Evolutionary conservation across 257 asterid genomes (phyloP).

Genomic region (Parsonsia alboflavescens): DNA sequence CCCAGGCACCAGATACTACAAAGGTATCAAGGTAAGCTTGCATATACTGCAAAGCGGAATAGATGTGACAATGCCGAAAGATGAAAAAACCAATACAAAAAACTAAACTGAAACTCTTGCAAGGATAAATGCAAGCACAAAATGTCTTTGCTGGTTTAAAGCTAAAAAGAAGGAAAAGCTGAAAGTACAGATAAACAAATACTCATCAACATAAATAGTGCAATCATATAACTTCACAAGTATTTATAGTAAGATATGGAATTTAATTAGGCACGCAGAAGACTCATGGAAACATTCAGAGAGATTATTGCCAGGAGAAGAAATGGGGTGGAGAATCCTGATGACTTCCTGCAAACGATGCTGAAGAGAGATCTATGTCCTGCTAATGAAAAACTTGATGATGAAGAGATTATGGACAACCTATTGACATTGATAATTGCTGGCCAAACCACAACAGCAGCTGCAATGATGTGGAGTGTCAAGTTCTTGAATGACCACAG

Average conservation of each 20-base stretch:
- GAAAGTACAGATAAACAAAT: neutral
- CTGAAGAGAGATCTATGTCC: conserved; percentile 42
- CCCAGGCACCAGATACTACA: conserved; percentile 56
- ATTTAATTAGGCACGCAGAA: conserved; percentile 39
- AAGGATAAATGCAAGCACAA: neutral
- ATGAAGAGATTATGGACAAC: conserved; percentile 63
- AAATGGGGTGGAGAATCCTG: conserved; percentile 24
- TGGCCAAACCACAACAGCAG: conserved; percentile 55
- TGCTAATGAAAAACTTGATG: conserved; percentile 39
- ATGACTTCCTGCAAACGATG: conserved; percentile 52
- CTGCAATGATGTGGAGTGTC: conserved; percentile 73
- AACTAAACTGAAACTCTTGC: too few relatives aligned
- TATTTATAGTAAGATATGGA: neutral
- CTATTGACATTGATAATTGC: conserved; percentile 44
- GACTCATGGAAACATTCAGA: conserved; percentile 42
- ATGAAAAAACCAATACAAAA: neutral
- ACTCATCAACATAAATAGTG: neutral
- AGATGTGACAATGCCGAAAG: neutral
- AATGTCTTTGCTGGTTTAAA: neutral
- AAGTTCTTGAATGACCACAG: conserved; percentile 44
- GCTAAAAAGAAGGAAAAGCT: neutral
- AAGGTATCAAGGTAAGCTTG: conserved; percentile 41
- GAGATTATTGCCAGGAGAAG: conserved; percentile 35
- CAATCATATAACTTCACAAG: neutral
- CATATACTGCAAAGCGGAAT: neutral